These are phyloP conservation scores for Solanum raphanifolium DNA, from an alignment of 257 asterid species.

Conservation along the genomic window DNA sequence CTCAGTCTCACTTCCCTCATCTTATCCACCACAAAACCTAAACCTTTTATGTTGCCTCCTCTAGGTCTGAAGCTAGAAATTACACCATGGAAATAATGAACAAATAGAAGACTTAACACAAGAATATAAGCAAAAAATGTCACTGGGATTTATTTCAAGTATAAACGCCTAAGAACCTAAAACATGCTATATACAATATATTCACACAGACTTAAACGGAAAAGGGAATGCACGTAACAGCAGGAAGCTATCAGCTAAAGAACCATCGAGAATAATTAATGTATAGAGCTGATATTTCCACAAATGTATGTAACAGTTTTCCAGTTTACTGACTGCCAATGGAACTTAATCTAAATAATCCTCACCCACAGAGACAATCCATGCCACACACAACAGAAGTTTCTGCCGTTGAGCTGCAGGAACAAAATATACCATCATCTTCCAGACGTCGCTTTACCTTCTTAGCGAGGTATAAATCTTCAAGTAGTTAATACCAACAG, in stretches of 20 bases:
- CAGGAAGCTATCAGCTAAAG: neutral
- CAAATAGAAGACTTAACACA: neutral
- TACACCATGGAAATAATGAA: neutral
- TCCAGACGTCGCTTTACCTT: constrained; percentile 67
- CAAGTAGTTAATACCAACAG: constrained; percentile 31
- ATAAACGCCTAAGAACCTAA: neutral
- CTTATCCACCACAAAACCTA: neutral
- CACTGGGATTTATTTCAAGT: neutral
- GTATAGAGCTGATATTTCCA: neutral
- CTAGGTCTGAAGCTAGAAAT: neutral
- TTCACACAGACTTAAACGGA: neutral
- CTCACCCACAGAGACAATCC: constrained; percentile 94
- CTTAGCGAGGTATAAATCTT: constrained; percentile 81
- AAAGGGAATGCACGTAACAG: neutral
- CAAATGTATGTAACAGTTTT: neutral
- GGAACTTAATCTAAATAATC: constrained; percentile 1
- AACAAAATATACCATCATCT: constrained; percentile 90
- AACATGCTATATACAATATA: neutral
- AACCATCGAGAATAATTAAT: neutral
- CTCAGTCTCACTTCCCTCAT: neutral
- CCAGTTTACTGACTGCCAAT: constrained; percentile 1
- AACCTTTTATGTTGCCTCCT: neutral
- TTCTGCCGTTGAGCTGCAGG: constrained; percentile 64
- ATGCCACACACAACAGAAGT: constrained; percentile 67
- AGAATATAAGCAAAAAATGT: neutral